Evolutionary conservation across 768 basidiomycete genomes (phyloP), one percentile per base, ranked within the genome.

Genomic region (Cantharellus anzutake): DNA sequence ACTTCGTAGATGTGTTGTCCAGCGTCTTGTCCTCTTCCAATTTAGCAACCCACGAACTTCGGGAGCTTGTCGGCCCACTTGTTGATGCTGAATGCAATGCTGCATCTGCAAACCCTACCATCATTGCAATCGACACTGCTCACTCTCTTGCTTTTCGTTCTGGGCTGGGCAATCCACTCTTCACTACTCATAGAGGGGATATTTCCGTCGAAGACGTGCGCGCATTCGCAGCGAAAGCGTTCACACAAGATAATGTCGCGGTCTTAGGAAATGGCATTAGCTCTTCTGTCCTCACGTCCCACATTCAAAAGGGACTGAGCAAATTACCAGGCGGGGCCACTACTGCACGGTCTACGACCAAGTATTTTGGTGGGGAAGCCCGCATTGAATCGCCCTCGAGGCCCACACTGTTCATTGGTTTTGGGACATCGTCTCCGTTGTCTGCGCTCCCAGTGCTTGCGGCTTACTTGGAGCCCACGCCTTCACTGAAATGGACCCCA

Each of bases 101-200:
- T 34, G 86, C 82, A 11, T 68, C 73, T 51, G 70, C 74, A 53
- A 74, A 84, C 61, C 81, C 89, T 4, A 75, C 77, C 34, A 77
- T 78, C 1, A 75, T 76, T 65, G 92, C 92, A 48, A 63, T 98
- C 60, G 94, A 99, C 67, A 73, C 83, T 42, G 92, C 91, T 3
- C 94, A 98, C 70, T 71, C 78, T 51, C 75, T 93, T 60, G 93
- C 94, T 51, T 99, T 98, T 86, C 90, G 93, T 67, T 76, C 75
- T 50, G 94, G 94, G 14, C 90, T 98, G 66, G 94, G 94, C 65
- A 78, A 85, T 65, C 84, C 93, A 34, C 79, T 97, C 62, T 90
- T 88, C 71, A 84, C 91, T 20, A 74, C 83, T n/a, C 74, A 80
- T 14, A 81, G 86, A 67, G 73, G 73, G 61, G 72, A 76, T 37